Evolutionary conservation across 495 filamentous ascomycete genomes (phyloP), one percentile per base, ranked within the genome.

Genomic region (Podospora comata): DNA sequence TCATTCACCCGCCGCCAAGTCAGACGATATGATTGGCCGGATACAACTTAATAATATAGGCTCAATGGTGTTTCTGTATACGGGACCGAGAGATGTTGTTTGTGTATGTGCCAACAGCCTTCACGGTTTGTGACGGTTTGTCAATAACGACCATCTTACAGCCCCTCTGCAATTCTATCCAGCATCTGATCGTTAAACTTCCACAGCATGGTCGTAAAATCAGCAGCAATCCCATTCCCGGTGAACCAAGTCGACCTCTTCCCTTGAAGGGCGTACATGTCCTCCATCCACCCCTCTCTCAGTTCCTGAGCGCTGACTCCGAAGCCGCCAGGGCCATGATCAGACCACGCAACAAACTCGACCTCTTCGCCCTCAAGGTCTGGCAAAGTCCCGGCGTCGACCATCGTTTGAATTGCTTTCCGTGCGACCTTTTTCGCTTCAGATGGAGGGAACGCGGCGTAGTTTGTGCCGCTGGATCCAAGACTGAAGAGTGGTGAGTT

Each of bases 211-310:
- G 66, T 53, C 2, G 59, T 57, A 26, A 71, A 71, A 19, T 71
- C 69, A 34, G 64, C 60, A 5, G 65, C 65, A 55, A 71, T 61
- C 11, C 55, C 69, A 53, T 65, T 65, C 5, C 80, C 78, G 4
- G 80, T 80, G 69, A 75, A 83, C 75, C 76, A 82, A 5, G 81
- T 83, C 32, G 72, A 77, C 30, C 76, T 76, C 63, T 77, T 71
- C 16, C 79, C 80, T 64, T 83, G 80, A n/a, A 82, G 65, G 11
- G 71, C 72, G 64, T 80, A 78, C 58, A 82, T 62, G 27, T 77
- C 65, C 69, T 75, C 72, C 62, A 77, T 78, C 68, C 80, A 81
- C 0, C 81, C 80, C 13, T 32, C 64, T 34, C 72, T 69, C 63
- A 81, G 60, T 16, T 79, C 73, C 4, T 76, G 74, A 1, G 73